Evolutionary conservation across 2,329 filamentous ascomycete species (phyloP).

Genomic region (Arthrobotrys musiformis): DNA sequence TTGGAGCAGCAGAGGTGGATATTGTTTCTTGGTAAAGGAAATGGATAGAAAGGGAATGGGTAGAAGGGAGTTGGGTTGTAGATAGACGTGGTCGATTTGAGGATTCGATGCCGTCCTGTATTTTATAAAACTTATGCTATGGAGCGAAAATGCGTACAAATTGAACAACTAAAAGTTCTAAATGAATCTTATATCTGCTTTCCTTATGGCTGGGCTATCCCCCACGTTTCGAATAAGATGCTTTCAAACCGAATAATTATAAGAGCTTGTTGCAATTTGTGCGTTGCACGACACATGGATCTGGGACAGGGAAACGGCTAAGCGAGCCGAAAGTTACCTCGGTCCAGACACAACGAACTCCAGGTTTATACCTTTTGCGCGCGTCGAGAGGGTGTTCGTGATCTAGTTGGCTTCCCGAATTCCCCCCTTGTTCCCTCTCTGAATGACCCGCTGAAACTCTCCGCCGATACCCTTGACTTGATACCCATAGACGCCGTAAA

Average conservation of each 20-base stretch:
- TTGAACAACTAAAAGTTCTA: neutral
- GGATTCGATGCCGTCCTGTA: constrained; percentile 11
- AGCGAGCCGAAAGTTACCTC: constrained; percentile 54
- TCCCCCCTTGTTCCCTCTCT: neutral
- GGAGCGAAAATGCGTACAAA: neutral
- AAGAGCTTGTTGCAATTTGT: constrained; percentile 22
- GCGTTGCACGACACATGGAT: constrained; percentile 26
- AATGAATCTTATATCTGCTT: neutral
- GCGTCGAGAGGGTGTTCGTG: neutral
- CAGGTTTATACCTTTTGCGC: constrained; percentile 14
- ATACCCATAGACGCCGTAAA: neutral
- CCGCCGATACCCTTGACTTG: constrained; percentile 17
- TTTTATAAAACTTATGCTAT: neutral
- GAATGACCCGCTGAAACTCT: constrained; percentile 39
- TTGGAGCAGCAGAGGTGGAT: constrained; percentile 50
- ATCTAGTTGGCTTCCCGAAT: neutral
- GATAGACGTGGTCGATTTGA: constrained; percentile 16
- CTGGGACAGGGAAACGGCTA: constrained; percentile 1
- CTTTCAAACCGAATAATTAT: neutral
- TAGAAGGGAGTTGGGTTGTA: constrained; percentile 35
- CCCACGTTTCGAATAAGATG: no score
- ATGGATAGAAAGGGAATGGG: neutral
- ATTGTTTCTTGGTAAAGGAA: constrained; percentile 48
- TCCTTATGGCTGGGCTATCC: no score
- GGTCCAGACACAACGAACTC: constrained; percentile 16